phyloP scores from a whole-genome alignment of 257 asterid species.

The Petunia secreta region DNA sequence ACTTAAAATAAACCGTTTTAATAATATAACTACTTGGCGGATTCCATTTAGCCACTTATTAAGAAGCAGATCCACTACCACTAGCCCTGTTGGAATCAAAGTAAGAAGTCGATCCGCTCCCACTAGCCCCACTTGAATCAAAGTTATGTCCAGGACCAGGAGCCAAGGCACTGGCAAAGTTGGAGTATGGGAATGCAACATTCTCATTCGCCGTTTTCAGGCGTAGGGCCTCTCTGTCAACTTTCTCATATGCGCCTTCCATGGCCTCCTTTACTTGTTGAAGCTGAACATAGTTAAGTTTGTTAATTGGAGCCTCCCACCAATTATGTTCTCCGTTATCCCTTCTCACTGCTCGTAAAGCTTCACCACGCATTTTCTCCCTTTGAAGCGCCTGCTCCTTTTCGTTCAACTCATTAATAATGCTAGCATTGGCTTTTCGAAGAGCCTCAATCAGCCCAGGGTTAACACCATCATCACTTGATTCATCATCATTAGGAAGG shows the following conservation, averaged over 20 bases:
- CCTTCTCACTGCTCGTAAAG: slow-evolving; percentile 19
- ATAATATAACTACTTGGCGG: too few relatives aligned
- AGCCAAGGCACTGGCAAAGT: not conserved
- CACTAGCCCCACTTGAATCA: not conserved
- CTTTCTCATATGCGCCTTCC: not conserved
- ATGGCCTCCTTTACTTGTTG: not conserved
- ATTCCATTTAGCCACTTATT: too few relatives aligned
- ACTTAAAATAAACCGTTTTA: not conserved
- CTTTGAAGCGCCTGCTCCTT: slow-evolving; percentile 33
- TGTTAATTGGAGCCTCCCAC: slow-evolving; percentile 35
- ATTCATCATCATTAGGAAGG: not conserved
- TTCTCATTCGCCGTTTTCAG: not conserved
- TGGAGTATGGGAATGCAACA: not conserved
- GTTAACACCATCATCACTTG: not conserved
- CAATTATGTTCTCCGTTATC: slow-evolving; percentile 23
- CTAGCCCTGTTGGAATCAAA: too few relatives aligned
- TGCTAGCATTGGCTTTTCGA: slow-evolving; percentile 42
- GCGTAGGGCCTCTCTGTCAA: not conserved
- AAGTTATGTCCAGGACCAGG: not conserved
- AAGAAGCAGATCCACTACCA: not conserved
- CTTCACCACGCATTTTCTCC: slow-evolving; percentile 35
- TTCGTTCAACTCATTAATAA: slow-evolving; percentile 44
- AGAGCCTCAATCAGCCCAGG: slow-evolving; percentile 46
- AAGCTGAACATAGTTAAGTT: slow-evolving; percentile 25
- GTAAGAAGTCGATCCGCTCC: too few relatives aligned